Percentiles rank a stretch among this genome's conserved stretches.
Conservation (phyloP, 495 filamentous ascomycete species). For the Trichoderma erinaceum region DNA sequence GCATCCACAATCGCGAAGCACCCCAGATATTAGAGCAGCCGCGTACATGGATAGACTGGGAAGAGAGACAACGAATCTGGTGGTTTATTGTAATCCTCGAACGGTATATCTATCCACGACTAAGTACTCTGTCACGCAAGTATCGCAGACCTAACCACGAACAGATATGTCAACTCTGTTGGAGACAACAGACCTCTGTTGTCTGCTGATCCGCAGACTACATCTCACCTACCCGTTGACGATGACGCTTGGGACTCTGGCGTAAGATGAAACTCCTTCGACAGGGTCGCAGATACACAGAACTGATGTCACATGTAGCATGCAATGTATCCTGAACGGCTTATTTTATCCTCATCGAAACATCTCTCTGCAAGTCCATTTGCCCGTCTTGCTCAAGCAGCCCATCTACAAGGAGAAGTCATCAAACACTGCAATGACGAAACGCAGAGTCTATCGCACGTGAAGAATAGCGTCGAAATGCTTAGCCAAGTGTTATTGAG, state of each 20-base stretch:
- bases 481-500: background rate
- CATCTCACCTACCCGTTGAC: background rate
- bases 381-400: background rate
- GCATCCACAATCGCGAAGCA: background rate
- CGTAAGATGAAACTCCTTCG: background rate
- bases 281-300: background rate
- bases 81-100: background rate
- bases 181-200: background rate
- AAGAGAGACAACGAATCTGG: slow-evolving; percentile 4
- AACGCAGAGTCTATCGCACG: background rate
- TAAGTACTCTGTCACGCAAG: background rate
- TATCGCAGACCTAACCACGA: background rate
- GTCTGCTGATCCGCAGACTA: background rate
- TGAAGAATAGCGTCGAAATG: background rate
- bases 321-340: background rate
- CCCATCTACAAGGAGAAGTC: background rate
- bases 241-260: slow-evolving; percentile 10
- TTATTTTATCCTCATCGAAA: background rate
- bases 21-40: background rate
- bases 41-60: slow-evolving; percentile 9
- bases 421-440: slow-evolving; percentile 5
- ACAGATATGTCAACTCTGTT: background rate
- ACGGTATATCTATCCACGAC: background rate
- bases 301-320: background rate
- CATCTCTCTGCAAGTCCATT: background rate